A percentile compares a stretch with the other conserved stretches of the same genome.
These are phyloP conservation scores for Wickerhamomyces ciferrii DNA, from an alignment of 805 yeast species.

Conservation along the genomic window DNA sequence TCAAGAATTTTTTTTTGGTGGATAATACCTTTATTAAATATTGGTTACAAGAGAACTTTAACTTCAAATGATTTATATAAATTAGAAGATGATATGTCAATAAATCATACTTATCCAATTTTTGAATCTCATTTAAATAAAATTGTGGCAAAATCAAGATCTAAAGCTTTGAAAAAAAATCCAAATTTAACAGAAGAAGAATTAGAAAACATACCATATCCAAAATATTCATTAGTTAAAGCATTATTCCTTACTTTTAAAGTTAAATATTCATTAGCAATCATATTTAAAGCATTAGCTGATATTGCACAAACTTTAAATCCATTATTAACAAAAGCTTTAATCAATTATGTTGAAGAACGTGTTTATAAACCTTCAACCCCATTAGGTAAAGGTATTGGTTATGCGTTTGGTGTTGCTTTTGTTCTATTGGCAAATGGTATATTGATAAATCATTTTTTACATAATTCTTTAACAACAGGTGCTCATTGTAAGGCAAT, in stretches of 20 bases:
- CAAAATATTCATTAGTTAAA: conserved; percentile 29
- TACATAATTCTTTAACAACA: conserved; percentile 44
- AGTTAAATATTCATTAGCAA: conserved; percentile 34
- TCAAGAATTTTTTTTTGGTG: conserved; percentile 56
- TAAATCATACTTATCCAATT: conserved; percentile 32
- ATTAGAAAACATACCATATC: conserved; percentile 36
- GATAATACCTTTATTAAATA: conserved; percentile 55
- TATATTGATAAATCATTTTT: conserved; percentile 41
- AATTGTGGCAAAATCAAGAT: conserved; percentile 27
- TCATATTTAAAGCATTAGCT: conserved; percentile 36
- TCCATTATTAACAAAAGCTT: conserved; percentile 48
- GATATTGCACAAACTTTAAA: conserved; percentile 45
- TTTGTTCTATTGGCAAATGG: conserved; percentile 36
- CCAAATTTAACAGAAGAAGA: conserved; percentile 34
- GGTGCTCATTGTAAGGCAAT: conserved; percentile 68
- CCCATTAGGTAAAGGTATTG: conserved; percentile 45
- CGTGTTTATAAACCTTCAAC: conserved; percentile 33
- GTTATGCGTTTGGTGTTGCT: conserved; percentile 53
- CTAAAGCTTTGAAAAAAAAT: conserved; percentile 23
- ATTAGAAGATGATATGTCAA: conserved; percentile 36
- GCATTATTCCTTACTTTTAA: conserved; percentile 47
- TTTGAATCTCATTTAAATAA: conserved; percentile 31
- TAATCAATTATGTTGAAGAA: conserved; percentile 48
- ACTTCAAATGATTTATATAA: conserved; percentile 56
- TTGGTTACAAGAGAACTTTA: conserved; percentile 70